These are phyloP conservation scores for Akanthomyces dipterigenus DNA, from an alignment of 2,329 filamentous ascomycete genomes.

Conservation along the genomic window DNA sequence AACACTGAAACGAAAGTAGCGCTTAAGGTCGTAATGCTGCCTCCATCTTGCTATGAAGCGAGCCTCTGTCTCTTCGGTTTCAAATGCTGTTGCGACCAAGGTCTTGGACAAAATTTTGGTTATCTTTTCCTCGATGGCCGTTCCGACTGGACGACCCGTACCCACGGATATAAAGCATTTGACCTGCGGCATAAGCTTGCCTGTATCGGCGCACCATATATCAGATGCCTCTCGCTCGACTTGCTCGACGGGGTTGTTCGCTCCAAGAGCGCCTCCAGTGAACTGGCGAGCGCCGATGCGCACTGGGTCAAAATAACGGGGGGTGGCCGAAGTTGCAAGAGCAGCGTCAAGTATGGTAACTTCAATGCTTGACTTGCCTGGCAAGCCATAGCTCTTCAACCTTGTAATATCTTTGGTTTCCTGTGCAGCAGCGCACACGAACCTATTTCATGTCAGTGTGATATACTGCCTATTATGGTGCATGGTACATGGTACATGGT, in stretches of 20 bases:
- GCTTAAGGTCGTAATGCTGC: not conserved
- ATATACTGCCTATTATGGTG: not conserved
- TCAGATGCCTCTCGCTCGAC: not conserved
- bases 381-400: constrained; percentile 11
- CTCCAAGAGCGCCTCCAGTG: constrained; percentile 22
- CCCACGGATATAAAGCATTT: constrained; percentile 2
- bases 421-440: constrained; percentile 13
- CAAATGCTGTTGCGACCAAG: not conserved
- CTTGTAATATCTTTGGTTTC: constrained; percentile 8
- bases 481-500: constrained; percentile 10
- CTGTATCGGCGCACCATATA: not conserved
- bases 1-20: constrained; percentile 2
- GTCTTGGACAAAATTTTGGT: not conserved
- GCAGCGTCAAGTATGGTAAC: constrained; percentile 14
- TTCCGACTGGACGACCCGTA: not conserved
- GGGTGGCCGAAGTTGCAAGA: constrained; percentile 17
- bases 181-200: not conserved
- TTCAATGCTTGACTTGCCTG: not conserved
- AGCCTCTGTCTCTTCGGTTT: not conserved
- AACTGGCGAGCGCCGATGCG: constrained; percentile 21
- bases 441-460: constrained; percentile 16
- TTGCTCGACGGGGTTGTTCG: constrained; percentile 1
- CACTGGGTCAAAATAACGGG: constrained; percentile 19
- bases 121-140: not conserved
- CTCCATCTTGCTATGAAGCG: not conserved